Evolutionary conservation across 331 rosid genomes (phyloP).

Genomic region (Dryas integrifolia): DNA sequence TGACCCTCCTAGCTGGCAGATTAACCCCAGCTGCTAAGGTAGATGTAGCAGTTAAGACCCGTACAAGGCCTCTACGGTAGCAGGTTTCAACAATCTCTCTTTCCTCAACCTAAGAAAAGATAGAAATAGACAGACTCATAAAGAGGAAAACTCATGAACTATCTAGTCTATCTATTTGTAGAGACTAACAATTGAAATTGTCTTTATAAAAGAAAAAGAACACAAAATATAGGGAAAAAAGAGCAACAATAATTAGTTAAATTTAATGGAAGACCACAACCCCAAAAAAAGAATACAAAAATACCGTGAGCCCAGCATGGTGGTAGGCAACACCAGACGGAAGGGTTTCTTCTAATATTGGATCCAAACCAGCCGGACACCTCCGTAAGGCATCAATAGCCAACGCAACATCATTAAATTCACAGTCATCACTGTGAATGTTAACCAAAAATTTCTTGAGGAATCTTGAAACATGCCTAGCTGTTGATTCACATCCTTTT

Average conservation of each 20-base stretch:
- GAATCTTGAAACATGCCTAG: slow-evolving; percentile 76
- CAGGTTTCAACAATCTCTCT: slow-evolving; percentile 91
- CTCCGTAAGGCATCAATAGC: slow-evolving; percentile 73
- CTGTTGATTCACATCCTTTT: slow-evolving; percentile 98
- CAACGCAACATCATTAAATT: slow-evolving; percentile 56
- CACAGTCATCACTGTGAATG: slow-evolving; percentile 46
- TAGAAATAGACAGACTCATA: background rate
- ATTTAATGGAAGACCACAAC: slow-evolving; percentile 19
- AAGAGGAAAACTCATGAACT: background rate
- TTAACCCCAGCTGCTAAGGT: slow-evolving; percentile 98
- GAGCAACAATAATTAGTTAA: background rate
- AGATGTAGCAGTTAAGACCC: slow-evolving; percentile 93
- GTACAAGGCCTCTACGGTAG: slow-evolving; percentile 88
- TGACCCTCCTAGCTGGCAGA: slow-evolving; percentile 94
- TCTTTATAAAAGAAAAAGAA: slow-evolving; percentile 6
- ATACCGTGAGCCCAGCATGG: slow-evolving; percentile 98
- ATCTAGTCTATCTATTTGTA: background rate
- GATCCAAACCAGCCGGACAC: slow-evolving; percentile 93
- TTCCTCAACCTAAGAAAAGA: slow-evolving; percentile 71
- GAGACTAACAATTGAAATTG: background rate
- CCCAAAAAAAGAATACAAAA: slow-evolving; percentile 15
- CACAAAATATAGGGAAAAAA: background rate
- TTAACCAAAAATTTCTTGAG: slow-evolving; percentile 54
- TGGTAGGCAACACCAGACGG: slow-evolving; percentile 95
- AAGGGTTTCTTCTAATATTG: slow-evolving; percentile 76